Evolutionary conservation across 1,284 basidiomycete genomes (phyloP), one percentile per base, ranked within the genome.

Genomic region (Phaffia rhodozyma): DNA sequence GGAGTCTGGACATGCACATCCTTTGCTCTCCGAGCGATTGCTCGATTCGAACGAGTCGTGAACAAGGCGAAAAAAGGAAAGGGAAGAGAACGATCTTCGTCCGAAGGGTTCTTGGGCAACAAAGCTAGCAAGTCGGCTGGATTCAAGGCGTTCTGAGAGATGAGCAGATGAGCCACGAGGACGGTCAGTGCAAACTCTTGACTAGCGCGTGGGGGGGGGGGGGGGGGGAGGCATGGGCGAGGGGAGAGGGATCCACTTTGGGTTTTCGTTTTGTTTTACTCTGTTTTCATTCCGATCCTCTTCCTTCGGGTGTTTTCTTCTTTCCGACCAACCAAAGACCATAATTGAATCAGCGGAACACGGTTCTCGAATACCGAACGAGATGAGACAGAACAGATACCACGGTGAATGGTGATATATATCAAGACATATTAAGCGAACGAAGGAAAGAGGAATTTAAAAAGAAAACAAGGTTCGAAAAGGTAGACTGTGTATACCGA

Each of bases 1-100:
- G 76, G 76, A 6, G 76, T 77, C 13, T 77, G 76, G 76, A 77
- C 74, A 0, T 75, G 76, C 18, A 75, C 76, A 0, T 68, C 72
- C 0, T 77, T 76, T 59, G 75, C 72, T 0, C 65, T 77, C 20
- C 70, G 76, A 1, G 71, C 76, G 1, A 70, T 76, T 43, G 74
- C 74, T 51, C 68, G 76, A 5, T 74, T 75, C 0, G 73, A 77
- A 61, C 70, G 69, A 48, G 72, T 75, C 54, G 71, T 76, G 3
- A 69, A 68, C 13, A 72, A 70, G 61, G 70, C 67, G 2, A 67
- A 70, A 7, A 68, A 68, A n/a, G 67, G 66, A 38, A 62, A 62
- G 16, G 60, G 64, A 23, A 18, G 60, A 23, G 30, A 30, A 50
- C 34, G 23, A 34, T 16, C 48, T 32, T 16, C 23, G 30, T 54